These are phyloP conservation scores for Carex cristatella DNA, from an alignment of 176 grass and related monocot species.

Conservation along the genomic window DNA sequence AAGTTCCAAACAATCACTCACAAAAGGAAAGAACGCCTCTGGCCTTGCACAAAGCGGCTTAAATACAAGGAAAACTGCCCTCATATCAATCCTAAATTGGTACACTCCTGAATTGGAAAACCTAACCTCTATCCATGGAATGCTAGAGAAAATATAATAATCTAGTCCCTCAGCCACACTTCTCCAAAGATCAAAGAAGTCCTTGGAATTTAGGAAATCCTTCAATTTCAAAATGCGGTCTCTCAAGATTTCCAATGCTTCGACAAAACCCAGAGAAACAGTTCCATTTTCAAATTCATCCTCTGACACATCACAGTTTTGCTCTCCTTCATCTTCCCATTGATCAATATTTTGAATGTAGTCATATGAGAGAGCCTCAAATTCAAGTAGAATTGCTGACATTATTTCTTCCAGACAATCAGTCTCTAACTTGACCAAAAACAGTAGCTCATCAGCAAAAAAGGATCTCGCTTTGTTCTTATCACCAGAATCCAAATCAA, in stretches of 20 bases:
- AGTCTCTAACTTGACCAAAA: conserved; percentile 66
- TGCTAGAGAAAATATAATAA: conserved; percentile 71
- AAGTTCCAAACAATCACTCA: conserved; percentile 62
- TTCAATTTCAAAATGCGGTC: conserved; percentile 51
- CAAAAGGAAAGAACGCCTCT: conserved; percentile 61
- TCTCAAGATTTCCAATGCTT: conserved; percentile 58
- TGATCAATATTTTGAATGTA: conserved; percentile 68
- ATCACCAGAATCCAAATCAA: conserved; percentile 46
- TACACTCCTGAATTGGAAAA: conserved; percentile 45
- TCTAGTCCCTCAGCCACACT: conserved; percentile 81
- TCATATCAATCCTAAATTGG: conserved; percentile 63
- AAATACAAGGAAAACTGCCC: conserved; percentile 55
- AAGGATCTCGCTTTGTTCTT: conserved; percentile 35
- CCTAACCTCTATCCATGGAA: conserved; percentile 39
- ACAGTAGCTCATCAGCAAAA: conserved; percentile 55
- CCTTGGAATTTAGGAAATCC: conserved; percentile 66
- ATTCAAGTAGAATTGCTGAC: conserved; percentile 72
- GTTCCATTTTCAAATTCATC: conserved; percentile 50
- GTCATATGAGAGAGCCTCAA: conserved; percentile 78
- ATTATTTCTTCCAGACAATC: conserved; percentile 78
- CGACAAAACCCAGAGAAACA: conserved; percentile 50
- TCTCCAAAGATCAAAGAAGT: conserved; percentile 96
- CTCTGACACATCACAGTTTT: conserved; percentile 3
- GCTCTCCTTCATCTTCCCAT: conserved; percentile 27
- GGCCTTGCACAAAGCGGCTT: conserved; percentile 66